Evolutionary conservation across 1,139 yeast genomes (phyloP).

Genomic region (Candida tunisiensis): DNA sequence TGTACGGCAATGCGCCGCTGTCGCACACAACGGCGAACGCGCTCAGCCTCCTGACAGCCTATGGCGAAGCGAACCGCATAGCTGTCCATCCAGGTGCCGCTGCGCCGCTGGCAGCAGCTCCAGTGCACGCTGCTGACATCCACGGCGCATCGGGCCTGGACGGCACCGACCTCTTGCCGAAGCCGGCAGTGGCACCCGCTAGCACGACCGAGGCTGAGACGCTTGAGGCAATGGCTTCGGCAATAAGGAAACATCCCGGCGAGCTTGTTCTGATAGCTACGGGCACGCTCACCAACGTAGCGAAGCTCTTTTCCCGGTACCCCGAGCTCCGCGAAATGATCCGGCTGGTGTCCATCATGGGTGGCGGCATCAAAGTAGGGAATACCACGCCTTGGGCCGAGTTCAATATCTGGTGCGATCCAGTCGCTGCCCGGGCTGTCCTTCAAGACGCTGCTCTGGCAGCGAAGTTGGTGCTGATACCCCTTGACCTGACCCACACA

Average conservation of each 20-base stretch:
- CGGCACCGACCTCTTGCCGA: constrained; percentile 45
- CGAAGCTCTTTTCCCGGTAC: constrained; percentile 31
- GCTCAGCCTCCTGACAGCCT: constrained; percentile 44
- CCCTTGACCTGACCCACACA: constrained; percentile 57
- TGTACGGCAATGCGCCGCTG: constrained; percentile 65
- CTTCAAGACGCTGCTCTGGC: constrained; percentile 30
- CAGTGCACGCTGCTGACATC: constrained; percentile 40
- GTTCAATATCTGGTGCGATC: constrained; percentile 62
- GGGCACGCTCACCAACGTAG: constrained; percentile 55
- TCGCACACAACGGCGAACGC: constrained; percentile 56
- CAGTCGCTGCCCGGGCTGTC: constrained; percentile 49
- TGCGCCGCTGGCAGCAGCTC: constrained; percentile 34
- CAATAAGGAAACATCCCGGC: constrained; percentile 18
- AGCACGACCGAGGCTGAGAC: constrained; percentile 32
- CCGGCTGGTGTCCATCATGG: constrained; percentile 49
- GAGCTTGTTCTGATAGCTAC: constrained; percentile 43
- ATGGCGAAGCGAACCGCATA: constrained; percentile 27
- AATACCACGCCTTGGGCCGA: constrained; percentile 49
- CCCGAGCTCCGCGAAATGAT: constrained; percentile 35
- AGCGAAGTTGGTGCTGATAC: constrained; percentile 37
- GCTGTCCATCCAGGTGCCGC: constrained; percentile 54
- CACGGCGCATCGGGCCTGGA: constrained; percentile 69
- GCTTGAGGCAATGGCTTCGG: constrained; percentile 43
- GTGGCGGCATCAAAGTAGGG: constrained; percentile 39
- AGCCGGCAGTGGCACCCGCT: constrained; percentile 25